Evolutionary conservation across 1,139 yeast genomes (phyloP).

Genomic region (Geotrichum candidum): DNA sequence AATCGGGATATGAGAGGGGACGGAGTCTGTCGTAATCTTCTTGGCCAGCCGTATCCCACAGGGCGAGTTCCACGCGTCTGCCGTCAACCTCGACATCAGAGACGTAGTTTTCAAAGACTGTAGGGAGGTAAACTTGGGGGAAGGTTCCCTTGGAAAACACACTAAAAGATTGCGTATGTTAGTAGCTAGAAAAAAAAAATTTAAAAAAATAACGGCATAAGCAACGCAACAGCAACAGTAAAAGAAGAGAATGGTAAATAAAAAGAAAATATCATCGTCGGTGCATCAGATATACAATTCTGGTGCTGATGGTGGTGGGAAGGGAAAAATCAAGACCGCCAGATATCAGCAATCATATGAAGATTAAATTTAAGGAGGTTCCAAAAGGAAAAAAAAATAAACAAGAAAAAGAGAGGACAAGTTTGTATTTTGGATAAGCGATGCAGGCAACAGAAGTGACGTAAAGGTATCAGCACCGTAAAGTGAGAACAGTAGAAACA

Average conservation of each 20-base stretch:
- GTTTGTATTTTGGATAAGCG: background rate
- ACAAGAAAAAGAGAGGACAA: background rate
- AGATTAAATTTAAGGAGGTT: background rate
- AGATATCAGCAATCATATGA: background rate
- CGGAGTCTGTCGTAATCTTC: slow-evolving; percentile 97
- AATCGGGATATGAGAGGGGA: slow-evolving; percentile 93
- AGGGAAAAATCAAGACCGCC: background rate
- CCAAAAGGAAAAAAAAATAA: slow-evolving; percentile 13
- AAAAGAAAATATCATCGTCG: background rate
- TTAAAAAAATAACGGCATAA: slow-evolving; percentile 12
- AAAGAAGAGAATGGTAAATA: background rate
- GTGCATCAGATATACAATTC: background rate
- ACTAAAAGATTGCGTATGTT: slow-evolving; percentile 2
- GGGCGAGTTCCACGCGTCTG: slow-evolving; percentile 86
- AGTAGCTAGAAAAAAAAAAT: background rate
- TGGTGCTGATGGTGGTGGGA: background rate
- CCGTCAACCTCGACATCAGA: slow-evolving; percentile 92
- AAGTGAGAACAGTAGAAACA: background rate
- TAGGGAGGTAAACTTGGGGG: slow-evolving; percentile 93
- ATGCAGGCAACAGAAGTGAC: background rate
- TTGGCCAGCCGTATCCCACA: slow-evolving; percentile 98
- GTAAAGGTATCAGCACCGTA: background rate
- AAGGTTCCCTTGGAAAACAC: slow-evolving; percentile 92
- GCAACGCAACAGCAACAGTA: background rate
- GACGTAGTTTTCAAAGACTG: slow-evolving; percentile 91